Evolutionary conservation across 352 stramenopile species (phyloP), one percentile per base, ranked within the genome.

Genomic region (Nothophytophthora sp.): DNA sequence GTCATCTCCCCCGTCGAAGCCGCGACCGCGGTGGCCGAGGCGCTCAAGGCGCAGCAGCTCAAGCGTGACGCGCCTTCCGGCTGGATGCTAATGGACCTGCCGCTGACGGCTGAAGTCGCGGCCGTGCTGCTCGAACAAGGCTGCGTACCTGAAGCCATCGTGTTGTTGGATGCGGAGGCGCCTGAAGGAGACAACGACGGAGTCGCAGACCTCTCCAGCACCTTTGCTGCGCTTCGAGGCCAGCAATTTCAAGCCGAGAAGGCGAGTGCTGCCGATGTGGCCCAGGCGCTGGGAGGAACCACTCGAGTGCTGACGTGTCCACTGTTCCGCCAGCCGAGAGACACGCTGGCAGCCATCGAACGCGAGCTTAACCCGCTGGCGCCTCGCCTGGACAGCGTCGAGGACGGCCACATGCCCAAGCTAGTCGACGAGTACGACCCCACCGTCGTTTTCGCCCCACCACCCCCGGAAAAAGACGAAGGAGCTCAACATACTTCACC

Each of bases 11-110:
- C 55, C 0, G 23, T 45, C 2, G 44, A 67, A 34, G 63, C 55
- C 22, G 63, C 59, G 16, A 30, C 24, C n/a, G 35, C 78, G 8
- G 46, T 69, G 0, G 58, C 60, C 1, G 63, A 72, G 20, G 38
- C 48, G 1, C 32, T 50, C 22, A 64, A 69, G 16, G 19, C 38
- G 2, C 33, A 62, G 23, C 1, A 73, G 9, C 39, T 34, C n/a
- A 55, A 64, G 25, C 30, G 23, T 11, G 57, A 45, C 18, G 18
- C 35, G 12, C 23, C 37, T 8, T 36, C 24, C 16, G 40, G 55
- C 18, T 89, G 78, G 77, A 58, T 91, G 22, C 55, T 91, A 11
- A 67, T 27, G 12, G 80, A 87, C 45, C 39, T 91, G 35, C 58
- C 70, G 24, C 53, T 80, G 9, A 73, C 58, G 12, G 38, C 25